Percentiles rank a stretch among this genome's conserved stretches.
These are phyloP conservation scores for Globisporangium cederbergense DNA, from an alignment of 352 stramenopile species.

Conservation along the genomic window DNA sequence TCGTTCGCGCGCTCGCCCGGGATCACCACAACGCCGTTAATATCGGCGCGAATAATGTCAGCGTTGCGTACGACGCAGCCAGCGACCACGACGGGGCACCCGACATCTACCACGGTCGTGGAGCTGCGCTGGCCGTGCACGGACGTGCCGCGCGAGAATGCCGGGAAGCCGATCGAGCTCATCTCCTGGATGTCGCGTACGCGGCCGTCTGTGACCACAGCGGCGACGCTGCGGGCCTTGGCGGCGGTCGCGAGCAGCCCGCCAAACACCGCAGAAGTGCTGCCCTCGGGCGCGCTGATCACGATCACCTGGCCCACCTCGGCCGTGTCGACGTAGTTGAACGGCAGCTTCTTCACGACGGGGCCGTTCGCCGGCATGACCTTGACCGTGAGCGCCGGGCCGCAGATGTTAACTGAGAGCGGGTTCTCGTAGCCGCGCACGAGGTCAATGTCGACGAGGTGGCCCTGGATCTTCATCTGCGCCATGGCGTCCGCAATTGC, in stretches of 20 bases:
- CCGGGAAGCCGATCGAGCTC: slow-evolving; percentile 58
- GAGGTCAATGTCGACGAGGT: slow-evolving; percentile 73
- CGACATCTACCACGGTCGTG: slow-evolving; percentile 69
- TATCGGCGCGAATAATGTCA: slow-evolving; percentile 79
- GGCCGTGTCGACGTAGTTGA: slow-evolving; percentile 78
- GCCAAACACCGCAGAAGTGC: slow-evolving; percentile 64
- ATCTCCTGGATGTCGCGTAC: slow-evolving; percentile 78
- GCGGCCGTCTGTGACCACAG: slow-evolving; percentile 69
- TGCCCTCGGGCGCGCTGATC: slow-evolving; percentile 56
- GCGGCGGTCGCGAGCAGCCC: slow-evolving; percentile 67
- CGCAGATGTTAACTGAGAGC: slow-evolving; percentile 68
- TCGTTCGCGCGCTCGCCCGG: slow-evolving; percentile 65
- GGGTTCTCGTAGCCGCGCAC: slow-evolving; percentile 58
- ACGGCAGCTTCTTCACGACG: slow-evolving; percentile 55
- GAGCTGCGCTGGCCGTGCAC: slow-evolving; percentile 60
- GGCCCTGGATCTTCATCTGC: slow-evolving; percentile 71
- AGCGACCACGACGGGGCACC: slow-evolving; percentile 58
- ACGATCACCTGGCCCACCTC: slow-evolving; percentile 77
- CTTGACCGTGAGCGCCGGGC: slow-evolving; percentile 70
- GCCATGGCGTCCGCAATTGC: slow-evolving; percentile 76
- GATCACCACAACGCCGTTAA: slow-evolving; percentile 82
- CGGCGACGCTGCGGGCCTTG: slow-evolving; percentile 61
- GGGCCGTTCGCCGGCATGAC: slow-evolving; percentile 65
- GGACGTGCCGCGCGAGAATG: slow-evolving; percentile 67
- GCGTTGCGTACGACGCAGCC: slow-evolving; percentile 74